phyloP scores from a whole-genome alignment of 805 yeast species.

The Yueomyces sinensis region DNA sequence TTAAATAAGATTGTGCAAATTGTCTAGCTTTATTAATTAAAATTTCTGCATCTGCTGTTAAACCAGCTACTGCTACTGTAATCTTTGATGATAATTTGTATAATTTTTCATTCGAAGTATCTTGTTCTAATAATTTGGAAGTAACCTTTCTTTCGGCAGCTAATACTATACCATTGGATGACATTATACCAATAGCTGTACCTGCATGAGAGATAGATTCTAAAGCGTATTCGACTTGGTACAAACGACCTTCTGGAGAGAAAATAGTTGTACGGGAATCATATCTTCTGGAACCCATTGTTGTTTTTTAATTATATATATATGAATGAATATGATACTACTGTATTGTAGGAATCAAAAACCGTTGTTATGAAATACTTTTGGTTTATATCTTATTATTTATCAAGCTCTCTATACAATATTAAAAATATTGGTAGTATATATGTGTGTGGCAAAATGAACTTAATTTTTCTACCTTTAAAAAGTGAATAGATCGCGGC shows the following conservation, averaged over 20 bases:
- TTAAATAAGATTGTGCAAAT: constrained; percentile 71
- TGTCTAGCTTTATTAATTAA: constrained; percentile 79
- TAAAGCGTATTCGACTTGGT: constrained; percentile 93
- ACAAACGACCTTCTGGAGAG: constrained; percentile 96
- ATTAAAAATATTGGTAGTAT: too few species aligned
- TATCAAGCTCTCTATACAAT: too few species aligned
- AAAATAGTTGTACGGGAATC: constrained; percentile 97
- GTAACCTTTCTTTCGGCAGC: constrained; percentile 97
- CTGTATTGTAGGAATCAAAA: not conserved
- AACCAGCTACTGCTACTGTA: constrained; percentile 94
- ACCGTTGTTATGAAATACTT: too few species aligned
- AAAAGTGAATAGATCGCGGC: too few species aligned
- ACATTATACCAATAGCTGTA: constrained; percentile 88
- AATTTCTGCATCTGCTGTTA: constrained; percentile 93
- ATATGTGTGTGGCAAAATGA: too few species aligned
- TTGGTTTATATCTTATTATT: too few species aligned
- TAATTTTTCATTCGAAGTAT: constrained; percentile 84
- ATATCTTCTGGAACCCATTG: constrained; percentile 86
- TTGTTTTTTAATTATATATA: not conserved
- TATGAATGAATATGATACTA: not conserved
- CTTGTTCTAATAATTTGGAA: constrained; percentile 84
- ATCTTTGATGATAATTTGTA: constrained; percentile 72
- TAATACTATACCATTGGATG: constrained; percentile 78
- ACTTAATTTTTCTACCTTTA: too few species aligned
- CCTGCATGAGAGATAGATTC: constrained; percentile 98